Evolutionary conservation across 2,329 filamentous ascomycete genomes (phyloP), one percentile per base, ranked within the genome.

Genomic region (Albifimbria verrucaria): DNA sequence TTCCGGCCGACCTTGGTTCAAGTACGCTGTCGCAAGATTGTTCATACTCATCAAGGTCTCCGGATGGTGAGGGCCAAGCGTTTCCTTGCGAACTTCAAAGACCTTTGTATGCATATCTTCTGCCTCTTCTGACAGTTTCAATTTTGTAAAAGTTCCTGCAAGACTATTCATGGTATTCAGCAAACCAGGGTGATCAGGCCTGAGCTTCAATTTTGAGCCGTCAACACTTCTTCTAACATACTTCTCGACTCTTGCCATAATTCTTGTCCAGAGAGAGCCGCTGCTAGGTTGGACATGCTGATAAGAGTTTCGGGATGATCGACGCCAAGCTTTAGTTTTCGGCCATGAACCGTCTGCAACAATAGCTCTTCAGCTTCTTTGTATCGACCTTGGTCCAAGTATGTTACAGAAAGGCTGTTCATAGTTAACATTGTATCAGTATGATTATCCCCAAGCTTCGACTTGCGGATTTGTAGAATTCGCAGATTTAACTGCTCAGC

Each of bases 91-190:
- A 11, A 48, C 48, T 36, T 52, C 50, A 26, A 57, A 45, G 24
- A 52, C 52, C 26, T 50, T 3, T n/a, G 54, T 5, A 7, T 49
- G n/a, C 23, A 59, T 52, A 50, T 28, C 41, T 49, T 57, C 57
- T 2, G 55, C 53, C 48, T 57, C 57, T 18, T 55, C 24, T 50
- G 48, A 57, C 32, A 52, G 54, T 21, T 54, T 50, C 47, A 53
- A 49, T 43, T 51, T 36, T 12, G 43, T 21, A 22, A 23, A 45
- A 23, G 20, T 45, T 15, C 22, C 43, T 4, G 9, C 43, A 9
- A 45, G 43, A 21, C 24, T 45, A 17, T 22, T 45, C 43, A 45
- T 45, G 15, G 20, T 22, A 21, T 22, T 45, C 43, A 45, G 24
- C 21, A 22, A 23, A 21, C 24, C 20, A 12, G 43, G 43, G 7